Evolutionary conservation across 306 rosid genomes (phyloP).

Genomic region (Cucurbita pepo): DNA sequence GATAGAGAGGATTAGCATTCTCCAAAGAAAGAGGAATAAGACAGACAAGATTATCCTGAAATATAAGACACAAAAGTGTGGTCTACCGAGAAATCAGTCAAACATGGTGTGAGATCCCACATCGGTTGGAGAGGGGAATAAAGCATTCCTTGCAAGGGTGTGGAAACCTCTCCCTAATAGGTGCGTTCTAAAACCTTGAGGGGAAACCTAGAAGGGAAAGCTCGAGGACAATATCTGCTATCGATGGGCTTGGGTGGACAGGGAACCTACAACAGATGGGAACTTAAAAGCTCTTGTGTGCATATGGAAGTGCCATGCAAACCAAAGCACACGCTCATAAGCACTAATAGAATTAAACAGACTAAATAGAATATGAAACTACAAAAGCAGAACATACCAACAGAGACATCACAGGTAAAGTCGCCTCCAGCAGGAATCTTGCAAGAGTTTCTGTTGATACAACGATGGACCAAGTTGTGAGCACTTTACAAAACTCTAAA

Average conservation of each 20-base stretch:
- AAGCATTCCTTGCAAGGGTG: no score
- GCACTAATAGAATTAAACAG: background rate
- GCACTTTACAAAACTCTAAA: constrained; percentile 11
- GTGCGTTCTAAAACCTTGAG: no score
- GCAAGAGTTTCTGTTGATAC: constrained; percentile 35
- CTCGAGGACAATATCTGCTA: no score
- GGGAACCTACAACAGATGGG: background rate
- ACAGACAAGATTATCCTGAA: background rate
- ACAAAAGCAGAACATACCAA: constrained; percentile 29
- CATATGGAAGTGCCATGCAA: background rate
- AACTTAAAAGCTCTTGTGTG: background rate
- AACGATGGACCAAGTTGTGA: constrained; percentile 10
- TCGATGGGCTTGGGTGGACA: no score
- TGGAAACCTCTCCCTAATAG: no score
- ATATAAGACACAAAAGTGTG: background rate
- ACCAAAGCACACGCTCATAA: background rate
- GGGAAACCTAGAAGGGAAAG: no score
- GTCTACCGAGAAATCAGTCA: background rate
- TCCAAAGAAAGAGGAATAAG: background rate
- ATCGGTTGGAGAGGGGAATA: no score
- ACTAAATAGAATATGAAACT: background rate
- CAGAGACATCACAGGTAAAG: constrained; percentile 40
- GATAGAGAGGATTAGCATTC: no score
- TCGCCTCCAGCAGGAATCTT: constrained; percentile 38
- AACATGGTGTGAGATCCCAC: no score